Evolutionary conservation across 179 eudicot genomes (phyloP), one percentile per base, ranked within the genome.

Genomic region (Beta corolliflora): DNA sequence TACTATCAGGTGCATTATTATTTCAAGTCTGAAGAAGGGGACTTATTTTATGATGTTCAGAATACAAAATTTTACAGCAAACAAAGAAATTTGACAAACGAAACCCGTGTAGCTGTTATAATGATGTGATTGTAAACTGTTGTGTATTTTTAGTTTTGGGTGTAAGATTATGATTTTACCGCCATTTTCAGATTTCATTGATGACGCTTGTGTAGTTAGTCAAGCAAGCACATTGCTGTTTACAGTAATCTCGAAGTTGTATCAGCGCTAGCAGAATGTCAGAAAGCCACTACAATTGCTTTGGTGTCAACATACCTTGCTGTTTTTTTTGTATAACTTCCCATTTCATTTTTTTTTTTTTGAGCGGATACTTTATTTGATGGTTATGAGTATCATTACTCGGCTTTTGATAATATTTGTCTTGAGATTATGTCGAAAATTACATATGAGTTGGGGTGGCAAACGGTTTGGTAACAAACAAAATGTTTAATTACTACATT

Each of bases 1-100:
- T 48, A 48, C 9, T 1, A 60, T 44, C 55, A 23, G 65, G 73
- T 65, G 74, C 48, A 66, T 44, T 4, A 66, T 69, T 75, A 59
- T 79, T 59, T 53, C 29, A 7, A 23, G 70, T 41, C 52, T 46
- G 25, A 71, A 48, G 23, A 13, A 44, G 3, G 53, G 75, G 50
- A 48, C 46, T 68, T 58, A 45, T 52, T n/a, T 66, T 54, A 19
- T 25, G 9, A 25, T 78, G 29, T 81, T 71, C 71, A 55, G 55
- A 61, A 73, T 63, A 76, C 58, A 15, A 55, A 19, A 19, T 67
- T 68, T 78, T 67, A 84, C 73, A 77, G 84, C 72, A 77, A 60
- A 65, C 41, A 79, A 45, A 70, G 59, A 65, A 80, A 73, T 58
- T 29, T 77, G 41, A 19, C 50, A 55, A 71, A 78, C 25, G 61